Conservation (phyloP, 208 protist genomes). For the Trypanosoma congolense region DNA sequence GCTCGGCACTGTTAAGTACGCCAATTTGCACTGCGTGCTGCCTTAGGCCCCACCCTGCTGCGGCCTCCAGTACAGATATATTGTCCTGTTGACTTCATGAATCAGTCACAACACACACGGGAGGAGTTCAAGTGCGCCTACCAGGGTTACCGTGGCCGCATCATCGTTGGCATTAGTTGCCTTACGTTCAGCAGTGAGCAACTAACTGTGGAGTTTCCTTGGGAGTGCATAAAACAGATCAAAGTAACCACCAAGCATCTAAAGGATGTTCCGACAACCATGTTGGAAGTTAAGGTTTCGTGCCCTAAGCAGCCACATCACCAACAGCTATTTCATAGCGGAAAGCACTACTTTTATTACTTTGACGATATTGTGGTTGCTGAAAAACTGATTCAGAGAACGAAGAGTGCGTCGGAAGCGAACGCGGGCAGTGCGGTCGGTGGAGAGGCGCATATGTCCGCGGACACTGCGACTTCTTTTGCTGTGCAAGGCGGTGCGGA, state of each 20-base stretch:
- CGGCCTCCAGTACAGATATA: no score
- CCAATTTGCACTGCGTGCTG: no score
- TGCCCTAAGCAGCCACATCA: constrained; percentile 7
- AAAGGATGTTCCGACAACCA: constrained; percentile 60
- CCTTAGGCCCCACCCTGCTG: no score
- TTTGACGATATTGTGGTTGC: constrained; percentile 75
- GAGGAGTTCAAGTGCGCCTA: constrained; percentile 50
- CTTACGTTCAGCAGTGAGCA: constrained; percentile 56
- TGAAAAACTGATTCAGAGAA: constrained; percentile 32
- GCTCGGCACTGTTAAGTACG: no score
- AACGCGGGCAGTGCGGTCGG: no score
- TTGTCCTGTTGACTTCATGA: neutral
- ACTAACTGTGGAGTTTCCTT: constrained; percentile 52
- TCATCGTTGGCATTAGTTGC: constrained; percentile 38
- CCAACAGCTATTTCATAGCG: constrained; percentile 21
- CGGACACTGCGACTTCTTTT: no score
- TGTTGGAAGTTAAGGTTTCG: constrained; percentile 45
- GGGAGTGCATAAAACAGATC: constrained; percentile 59
- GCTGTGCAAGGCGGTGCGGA: no score
- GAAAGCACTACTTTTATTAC: constrained; percentile 68
- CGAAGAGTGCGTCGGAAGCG: constrained; percentile 12
- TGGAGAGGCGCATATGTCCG: no score
- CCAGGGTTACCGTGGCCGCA: constrained; percentile 56
- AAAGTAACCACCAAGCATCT: constrained; percentile 65
- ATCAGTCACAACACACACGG: neutral